Base-by-base conservation (phyloP, 768 basidiomycete species). In the Russula emetica region DNA sequence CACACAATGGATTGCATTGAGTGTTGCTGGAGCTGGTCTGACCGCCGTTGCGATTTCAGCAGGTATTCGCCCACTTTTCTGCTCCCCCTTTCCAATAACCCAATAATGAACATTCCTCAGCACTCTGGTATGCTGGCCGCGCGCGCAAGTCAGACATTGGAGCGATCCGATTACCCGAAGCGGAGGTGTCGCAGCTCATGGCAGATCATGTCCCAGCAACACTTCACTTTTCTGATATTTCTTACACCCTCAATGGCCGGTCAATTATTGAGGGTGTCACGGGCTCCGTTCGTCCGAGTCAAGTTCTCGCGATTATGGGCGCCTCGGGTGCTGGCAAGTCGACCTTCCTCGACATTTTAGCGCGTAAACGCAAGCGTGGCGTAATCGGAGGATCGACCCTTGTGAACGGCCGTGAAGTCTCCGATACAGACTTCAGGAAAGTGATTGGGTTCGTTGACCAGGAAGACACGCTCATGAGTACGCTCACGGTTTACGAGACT, bases 401-500 rank as follows among this genome's bases (percentile, higher is more conserved):
- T 22, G 86, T 98, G 57, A 98, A 98, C 71, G 95, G 96, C 0
- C 80, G 92, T 3, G 81, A 82, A 63, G 87, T 96, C 28, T 78
- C 78, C 50, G 80, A 92, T 73, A 75, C 79, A 28, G 84, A 89
- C 72, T 97, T 92, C 79, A 87, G 85, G 73, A 84, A 85, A 40
- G 88, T 98, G 6, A 85, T 89, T 67, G 97, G 97, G 34, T 99
- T 91, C 68, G 97, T 99, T 50, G 96, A 99, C 72, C 97, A 99
- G 75, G 97, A 98, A 74, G 97, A 99, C 74, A 97, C 94, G 11
- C 76, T 99, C 67, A 96, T 99, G 90, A 85, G 88, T 71, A 98
- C 96, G 9, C 78, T 98, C 76, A 99, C 96, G 3, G 97, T 98
- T 24, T 98, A 98, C 74, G 97, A 99, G 79, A 98, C 95, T 0